A percentile compares a stretch with the other conserved stretches of the same genome.
phyloP scores from a whole-genome alignment of 352 stramenopile species.

The Pythium monospermum region DNA sequence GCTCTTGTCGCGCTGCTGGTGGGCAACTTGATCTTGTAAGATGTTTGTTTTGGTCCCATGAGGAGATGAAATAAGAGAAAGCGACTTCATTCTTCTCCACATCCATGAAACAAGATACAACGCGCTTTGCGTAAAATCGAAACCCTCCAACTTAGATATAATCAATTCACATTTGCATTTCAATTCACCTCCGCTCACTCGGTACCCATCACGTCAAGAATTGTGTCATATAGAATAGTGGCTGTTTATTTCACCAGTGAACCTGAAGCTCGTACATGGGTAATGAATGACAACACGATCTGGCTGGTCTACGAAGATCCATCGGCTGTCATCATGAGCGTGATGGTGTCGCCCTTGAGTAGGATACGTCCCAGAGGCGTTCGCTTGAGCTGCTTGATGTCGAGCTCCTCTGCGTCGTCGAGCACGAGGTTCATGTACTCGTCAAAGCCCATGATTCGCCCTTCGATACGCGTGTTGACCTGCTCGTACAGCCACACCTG shows the following conservation, averaged over 20 bases:
- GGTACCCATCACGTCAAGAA: not conserved
- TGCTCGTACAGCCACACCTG: conserved; percentile 99
- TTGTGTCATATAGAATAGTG: conserved; percentile 1
- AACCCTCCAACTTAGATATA: conserved; percentile 2
- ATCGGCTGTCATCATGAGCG: conserved; percentile 94
- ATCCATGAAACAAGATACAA: not conserved
- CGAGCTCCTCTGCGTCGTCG: conserved; percentile 96
- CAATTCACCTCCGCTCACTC: not conserved
- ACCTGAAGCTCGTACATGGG: too few relatives aligned
- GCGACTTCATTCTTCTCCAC: not conserved
- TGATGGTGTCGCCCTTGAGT: conserved; percentile 99
- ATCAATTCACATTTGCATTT: conserved; percentile 1
- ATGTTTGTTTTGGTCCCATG: too few relatives aligned
- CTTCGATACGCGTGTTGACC: conserved; percentile 97
- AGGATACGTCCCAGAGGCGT: conserved; percentile 96
- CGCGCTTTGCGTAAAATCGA: conserved; percentile 13
- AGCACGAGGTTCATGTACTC: conserved; percentile 99
- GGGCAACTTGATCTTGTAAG: conserved; percentile 22
- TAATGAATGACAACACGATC: not conserved
- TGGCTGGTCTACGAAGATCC: conserved; percentile 18
- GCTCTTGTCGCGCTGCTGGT: conserved; percentile 18
- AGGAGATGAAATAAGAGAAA: not conserved
- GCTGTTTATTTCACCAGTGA: not conserved
- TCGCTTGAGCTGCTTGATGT: conserved; percentile 93
- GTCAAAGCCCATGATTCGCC: conserved; percentile 98